These are phyloP conservation scores for Quercus parvula DNA, from an alignment of 306 rosid species.

Conservation along the genomic window DNA sequence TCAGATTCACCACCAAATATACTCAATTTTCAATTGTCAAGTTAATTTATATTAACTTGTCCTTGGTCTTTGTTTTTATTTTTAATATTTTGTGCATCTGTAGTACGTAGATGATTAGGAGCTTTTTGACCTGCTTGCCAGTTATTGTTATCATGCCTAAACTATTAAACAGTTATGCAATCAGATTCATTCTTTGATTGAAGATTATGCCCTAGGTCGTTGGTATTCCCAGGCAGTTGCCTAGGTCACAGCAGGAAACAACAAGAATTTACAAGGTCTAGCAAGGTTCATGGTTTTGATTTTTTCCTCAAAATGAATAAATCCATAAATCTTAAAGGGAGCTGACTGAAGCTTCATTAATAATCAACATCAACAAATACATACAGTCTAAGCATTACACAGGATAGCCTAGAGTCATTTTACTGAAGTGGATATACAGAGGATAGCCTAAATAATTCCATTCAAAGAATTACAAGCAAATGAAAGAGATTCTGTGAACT, in stretches of 20 bases:
- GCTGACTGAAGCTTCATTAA: background rate
- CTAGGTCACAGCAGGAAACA: background rate
- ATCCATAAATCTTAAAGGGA: background rate
- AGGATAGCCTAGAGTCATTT: too few relatives aligned
- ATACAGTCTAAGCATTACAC: too few relatives aligned
- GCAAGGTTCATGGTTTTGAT: background rate
- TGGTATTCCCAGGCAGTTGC: background rate
- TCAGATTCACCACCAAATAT: too few relatives aligned
- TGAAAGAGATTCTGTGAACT: too few relatives aligned
- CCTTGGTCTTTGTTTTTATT: background rate
- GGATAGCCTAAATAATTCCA: too few relatives aligned
- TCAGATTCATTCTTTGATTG: background rate
- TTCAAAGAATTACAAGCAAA: too few relatives aligned
- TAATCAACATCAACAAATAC: background rate
- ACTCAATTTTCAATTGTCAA: too few relatives aligned
- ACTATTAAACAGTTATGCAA: background rate
- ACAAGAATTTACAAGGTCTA: background rate
- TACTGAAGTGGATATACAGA: too few relatives aligned
- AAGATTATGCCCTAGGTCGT: background rate
- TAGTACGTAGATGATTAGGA: slow-evolving; percentile 1
- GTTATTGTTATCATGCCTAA: slow-evolving; percentile 11
- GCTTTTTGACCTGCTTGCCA: slow-evolving; percentile 12
- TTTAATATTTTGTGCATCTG: slow-evolving; percentile 16
- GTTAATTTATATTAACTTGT: background rate
- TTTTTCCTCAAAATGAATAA: background rate